Evolutionary conservation across 1,284 basidiomycete genomes (phyloP), one percentile per base, ranked within the genome.

Genomic region (Paramarasmius palmivorus): DNA sequence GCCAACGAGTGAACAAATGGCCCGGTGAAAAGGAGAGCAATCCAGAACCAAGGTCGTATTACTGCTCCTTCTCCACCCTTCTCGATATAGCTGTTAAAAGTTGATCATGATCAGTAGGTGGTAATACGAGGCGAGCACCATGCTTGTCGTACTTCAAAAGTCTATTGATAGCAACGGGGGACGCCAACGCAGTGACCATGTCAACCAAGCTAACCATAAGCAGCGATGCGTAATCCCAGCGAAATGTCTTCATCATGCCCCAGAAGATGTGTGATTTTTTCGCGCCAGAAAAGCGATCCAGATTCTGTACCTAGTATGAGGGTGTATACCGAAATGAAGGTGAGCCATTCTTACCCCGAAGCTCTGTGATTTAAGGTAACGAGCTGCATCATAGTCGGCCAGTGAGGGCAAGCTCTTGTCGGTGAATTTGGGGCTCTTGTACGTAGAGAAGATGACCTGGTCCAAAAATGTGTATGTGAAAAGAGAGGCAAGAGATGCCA

Each of bases 381-480:
- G 62, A 7, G 65, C 60, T 17, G 56, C 49, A 52, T 82, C 80
- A 49, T 75, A 76, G 59, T 82, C 80, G 1, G 78, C 75, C n/a
- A 81, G 61, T 2, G 78, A 77, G 34, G 77, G 79, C 25, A 77
- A 63, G 34, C 64, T 48, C 25, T 70, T 66, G 44, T 64, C 63
- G 12, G 67, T 54, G 12, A 74, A 62, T 57, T 72, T 67, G 14
- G 61, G 60, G 14, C 66, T 55, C 35, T 62, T 53, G 51, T 63
- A 59, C 15, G 63, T 70, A 22, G 57, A 36, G n/a, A 67, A 69
- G 47, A 82, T 68, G 39, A 81, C 59, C 0, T 66, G 63, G 47
- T 79, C 71, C 62, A 84, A 70, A 69, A 78, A 85, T 41, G 68
- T 70, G 66, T 74, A 84, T 36, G 77, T 68, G 25, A 78, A 32